Evolutionary conservation across 2,329 filamentous ascomycete genomes (phyloP).

Genomic region (Raffaelea ambrosiae): DNA sequence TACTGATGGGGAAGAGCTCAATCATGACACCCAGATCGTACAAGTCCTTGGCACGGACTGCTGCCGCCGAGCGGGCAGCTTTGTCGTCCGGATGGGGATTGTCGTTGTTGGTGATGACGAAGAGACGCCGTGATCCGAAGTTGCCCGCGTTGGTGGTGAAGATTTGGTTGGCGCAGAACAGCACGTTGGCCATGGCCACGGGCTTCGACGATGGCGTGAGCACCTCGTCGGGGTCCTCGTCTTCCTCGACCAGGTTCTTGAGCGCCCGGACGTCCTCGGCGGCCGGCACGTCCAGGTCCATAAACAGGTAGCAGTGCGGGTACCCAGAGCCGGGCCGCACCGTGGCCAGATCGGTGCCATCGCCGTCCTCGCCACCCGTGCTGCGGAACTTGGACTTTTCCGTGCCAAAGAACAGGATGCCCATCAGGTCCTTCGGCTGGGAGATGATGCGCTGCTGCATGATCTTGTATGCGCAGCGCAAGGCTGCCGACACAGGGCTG

Average conservation of each 20-base stretch:
- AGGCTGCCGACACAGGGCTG: constrained; percentile 69
- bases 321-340: constrained; percentile 54
- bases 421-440: constrained; percentile 95
- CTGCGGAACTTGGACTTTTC: constrained; percentile 67
- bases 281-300: constrained; percentile 44
- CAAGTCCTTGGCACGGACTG: constrained; percentile 84
- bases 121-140: constrained; percentile 85
- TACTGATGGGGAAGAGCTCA: constrained; percentile 84
- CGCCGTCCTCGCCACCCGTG: constrained; percentile 27
- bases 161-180: constrained; percentile 93
- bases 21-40: constrained; percentile 90
- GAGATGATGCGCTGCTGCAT: constrained; percentile 99
- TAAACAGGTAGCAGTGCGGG: constrained; percentile 78
- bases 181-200: constrained; percentile 76
- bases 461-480: constrained; percentile 89
- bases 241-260: constrained; percentile 68
- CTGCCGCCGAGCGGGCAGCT: constrained; percentile 62
- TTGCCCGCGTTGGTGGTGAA: constrained; percentile 94
- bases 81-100: constrained; percentile 71
- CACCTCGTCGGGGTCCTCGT: constrained; percentile 60
- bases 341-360: constrained; percentile 26
- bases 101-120: constrained; percentile 93
- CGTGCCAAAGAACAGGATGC: constrained; percentile 85
- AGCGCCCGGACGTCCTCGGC: constrained; percentile 76
- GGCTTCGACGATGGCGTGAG: constrained; percentile 51